Evolutionary conservation across 139 green algal species (phyloP), one percentile per base, ranked within the genome.

Genomic region (Chlorella vulgaris): DNA sequence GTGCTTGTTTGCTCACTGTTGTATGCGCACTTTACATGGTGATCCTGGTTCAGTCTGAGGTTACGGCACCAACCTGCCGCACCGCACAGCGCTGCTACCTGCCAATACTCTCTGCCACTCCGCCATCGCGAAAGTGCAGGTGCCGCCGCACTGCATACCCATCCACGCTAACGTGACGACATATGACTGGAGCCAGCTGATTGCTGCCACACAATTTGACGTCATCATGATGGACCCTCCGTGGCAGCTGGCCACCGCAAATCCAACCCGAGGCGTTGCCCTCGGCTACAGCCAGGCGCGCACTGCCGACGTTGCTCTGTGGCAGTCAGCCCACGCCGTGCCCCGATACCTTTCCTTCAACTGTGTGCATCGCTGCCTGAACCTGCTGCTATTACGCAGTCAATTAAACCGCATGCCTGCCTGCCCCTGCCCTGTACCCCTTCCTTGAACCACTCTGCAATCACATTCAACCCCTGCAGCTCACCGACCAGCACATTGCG

Each of bases 221-320:
- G 90, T 92, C 24, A 93, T 98, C 47, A 96, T 98, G 94, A 97
- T 98, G 94, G 95, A 98, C 82, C 95, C 95, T 18, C 94, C 95
- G 0, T 98, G 95, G 95, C 94, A 97, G 89, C 88, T 98, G 28
- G 95, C 95, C n/a, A 98, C 95, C 2, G 90, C 93, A 51, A 98
- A 98, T 80, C 95, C 95, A 24, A 98, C 95, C 0, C 85, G 95
- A 42, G 95, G 95, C 18, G 95, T 98, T 58, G 89, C 94, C 13
- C 84, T 98, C 10, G 94, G 94, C 5, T 98, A 98, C 89, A 92
- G 85, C 82, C 95, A 98, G 85, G 89, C 98, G 33, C 31, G 31
- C 31, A 13, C 31, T 53, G 66, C n/a, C 61, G 29, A 15, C 28
- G 61, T n/a, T n/a, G n/a, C n/a, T n/a, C n/a, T n/a, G n/a, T n/a